phyloP scores from a whole-genome alignment of 441 rosid species.

The Lepidium campestre region DNA sequence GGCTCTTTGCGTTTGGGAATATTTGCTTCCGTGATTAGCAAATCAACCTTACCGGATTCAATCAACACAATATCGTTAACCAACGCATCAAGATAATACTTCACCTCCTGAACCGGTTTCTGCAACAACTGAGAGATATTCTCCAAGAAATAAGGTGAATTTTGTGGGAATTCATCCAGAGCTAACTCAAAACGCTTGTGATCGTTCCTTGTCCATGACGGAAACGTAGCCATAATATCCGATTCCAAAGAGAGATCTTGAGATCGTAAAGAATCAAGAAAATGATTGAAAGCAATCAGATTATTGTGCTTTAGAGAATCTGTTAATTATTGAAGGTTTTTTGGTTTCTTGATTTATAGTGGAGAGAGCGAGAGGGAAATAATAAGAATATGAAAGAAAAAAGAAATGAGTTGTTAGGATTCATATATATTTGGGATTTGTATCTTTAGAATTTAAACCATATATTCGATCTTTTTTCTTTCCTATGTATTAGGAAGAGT shows the following conservation, averaged over 20 bases:
- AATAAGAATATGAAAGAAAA: no score
- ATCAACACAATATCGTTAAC: conserved; percentile 43
- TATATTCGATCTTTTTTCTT: no score
- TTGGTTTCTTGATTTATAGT: no score
- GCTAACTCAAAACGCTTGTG: conserved; percentile 66
- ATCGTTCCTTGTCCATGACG: conserved; percentile 41
- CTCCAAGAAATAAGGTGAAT: conserved; percentile 31
- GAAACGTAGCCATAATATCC: not conserved
- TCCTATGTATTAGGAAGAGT: no score
- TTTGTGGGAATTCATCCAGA: conserved; percentile 31
- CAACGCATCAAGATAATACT: conserved; percentile 36
- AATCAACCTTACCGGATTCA: conserved; percentile 35
- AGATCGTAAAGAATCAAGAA: not conserved
- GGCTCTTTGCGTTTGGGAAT: conserved; percentile 7
- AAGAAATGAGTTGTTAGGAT: no score
- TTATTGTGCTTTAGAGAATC: no score
- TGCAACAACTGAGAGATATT: conserved; percentile 32
- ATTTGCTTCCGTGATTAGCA: not conserved
- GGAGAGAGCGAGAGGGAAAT: no score
- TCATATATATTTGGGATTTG: no score
- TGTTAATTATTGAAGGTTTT: no score
- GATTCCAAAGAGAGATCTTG: not conserved
- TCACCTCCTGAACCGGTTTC: conserved; percentile 36
- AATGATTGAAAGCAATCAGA: no score
- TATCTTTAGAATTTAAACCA: no score